Base-by-base conservation (phyloP, 1,284 basidiomycete genomes). In the Kwoniella shivajii region DNA sequence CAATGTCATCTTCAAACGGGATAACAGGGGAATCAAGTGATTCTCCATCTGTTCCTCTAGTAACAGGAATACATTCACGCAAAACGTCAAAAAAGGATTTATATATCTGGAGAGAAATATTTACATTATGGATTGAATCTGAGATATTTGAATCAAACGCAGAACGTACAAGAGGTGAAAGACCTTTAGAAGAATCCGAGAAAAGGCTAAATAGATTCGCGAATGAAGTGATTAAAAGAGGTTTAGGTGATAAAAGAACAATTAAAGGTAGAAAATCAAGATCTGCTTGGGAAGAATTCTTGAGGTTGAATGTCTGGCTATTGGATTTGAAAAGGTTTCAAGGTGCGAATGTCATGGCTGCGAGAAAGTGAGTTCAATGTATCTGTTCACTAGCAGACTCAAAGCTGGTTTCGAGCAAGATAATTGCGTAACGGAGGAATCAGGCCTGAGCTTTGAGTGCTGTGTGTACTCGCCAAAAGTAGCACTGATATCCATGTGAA, bases 21-120 rank as follows among this genome's bases (percentile, higher is more conserved):
- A 18, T 7, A 42, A 18, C n/a, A 18, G 9, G 9, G 7, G 7
- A 9, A 9, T 7, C 7, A 34, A 16, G 33, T 34, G 33, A 42
- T 42, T 9, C 2, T 9, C 22, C 16, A 14, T 13, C 6, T 46
- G 18, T 18, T 30, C 44, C 9, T 29, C 14, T 43, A 14, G 33
- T 44, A 1, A 45, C 51, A 20, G 27, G 16, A 22, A 31, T 36
- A 11, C 18, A 49, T 44, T 11, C 42, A 22, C 34, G 31, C 44
- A 47, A 42, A 47, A 42, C 67, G 2, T 61, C 52, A 6, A 71
- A 65, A 50, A 73, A 73, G 44, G 94, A 98, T 68, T 78, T 98
- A n/a, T 93, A 92, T 69, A 84, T 86, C 3, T 97, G 94, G 94
- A 81, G 94, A 30, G 87, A 92, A 75, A 88, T 97, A 31, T 96